A percentile compares a stretch with the other conserved stretches of the same genome.
Conservation (phyloP, 192 early-diverging fungal species). For the Gigaspora rosea region DNA sequence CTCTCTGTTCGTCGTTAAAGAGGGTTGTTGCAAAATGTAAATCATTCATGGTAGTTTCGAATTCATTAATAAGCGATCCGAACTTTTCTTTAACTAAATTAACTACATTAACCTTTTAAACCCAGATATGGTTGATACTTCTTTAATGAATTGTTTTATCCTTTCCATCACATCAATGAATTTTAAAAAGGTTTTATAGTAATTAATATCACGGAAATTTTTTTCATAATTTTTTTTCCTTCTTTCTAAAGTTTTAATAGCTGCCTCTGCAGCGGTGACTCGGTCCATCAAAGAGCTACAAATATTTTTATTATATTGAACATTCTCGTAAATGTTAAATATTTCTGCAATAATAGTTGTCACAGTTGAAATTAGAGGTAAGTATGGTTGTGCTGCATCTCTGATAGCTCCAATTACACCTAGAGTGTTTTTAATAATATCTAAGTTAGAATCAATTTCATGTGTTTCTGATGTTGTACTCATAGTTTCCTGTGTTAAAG, state of each 20-base stretch:
- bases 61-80: background rate
- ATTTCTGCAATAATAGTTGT: background rate
- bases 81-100: background rate
- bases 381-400: slow-evolving; percentile 8
- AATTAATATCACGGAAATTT: background rate
- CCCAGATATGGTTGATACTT: background rate
- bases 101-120: slow-evolving; percentile 1
- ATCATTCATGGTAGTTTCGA: background rate
- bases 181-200: slow-evolving; percentile 11
- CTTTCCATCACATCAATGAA: background rate
- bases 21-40: slow-evolving; percentile 11
- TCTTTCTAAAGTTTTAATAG: background rate
- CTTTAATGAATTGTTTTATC: slow-evolving; percentile 14
- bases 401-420: background rate
- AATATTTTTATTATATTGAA: slow-evolving; percentile 28
- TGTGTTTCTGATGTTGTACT: too few relatives aligned
- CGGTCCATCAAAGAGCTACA: slow-evolving; percentile 10
- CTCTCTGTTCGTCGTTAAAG: slow-evolving; percentile 13
- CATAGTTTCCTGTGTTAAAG: too few relatives aligned
- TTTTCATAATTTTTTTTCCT: slow-evolving; percentile 4
- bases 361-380: background rate
- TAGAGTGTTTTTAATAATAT: too few relatives aligned
- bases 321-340: slow-evolving; percentile 2
- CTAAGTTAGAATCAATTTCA: too few relatives aligned
- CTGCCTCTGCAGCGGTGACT: background rate